phyloP scores from a whole-genome alignment of 2,329 filamentous ascomycete genomes.

The Botryotinia calthae region DNA sequence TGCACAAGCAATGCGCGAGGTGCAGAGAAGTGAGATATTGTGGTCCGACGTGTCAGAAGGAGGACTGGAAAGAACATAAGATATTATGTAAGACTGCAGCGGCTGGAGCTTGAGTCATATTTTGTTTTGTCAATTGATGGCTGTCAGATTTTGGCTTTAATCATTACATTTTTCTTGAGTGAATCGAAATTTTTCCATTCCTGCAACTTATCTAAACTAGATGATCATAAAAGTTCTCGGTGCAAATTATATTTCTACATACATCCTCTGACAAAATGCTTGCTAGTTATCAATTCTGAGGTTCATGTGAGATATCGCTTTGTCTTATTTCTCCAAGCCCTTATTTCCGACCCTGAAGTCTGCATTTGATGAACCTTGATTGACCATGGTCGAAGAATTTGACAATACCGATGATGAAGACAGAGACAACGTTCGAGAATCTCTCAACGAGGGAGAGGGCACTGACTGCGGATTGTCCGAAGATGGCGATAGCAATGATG shows the following conservation, averaged over 20 bases:
- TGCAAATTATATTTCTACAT: not conserved
- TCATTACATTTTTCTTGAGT: not conserved
- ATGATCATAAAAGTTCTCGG: not conserved
- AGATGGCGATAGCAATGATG: not conserved
- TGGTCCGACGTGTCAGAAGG: not conserved
- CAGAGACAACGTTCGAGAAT: not conserved
- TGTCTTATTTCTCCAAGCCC: not conserved
- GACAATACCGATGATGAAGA: not conserved
- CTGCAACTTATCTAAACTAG: not conserved
- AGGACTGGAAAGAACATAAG: slow-evolving; percentile 7
- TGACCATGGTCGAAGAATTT: not conserved
- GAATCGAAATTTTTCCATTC: not conserved
- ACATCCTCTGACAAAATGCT: not conserved
- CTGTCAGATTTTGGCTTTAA: not conserved
- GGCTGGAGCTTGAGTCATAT: not conserved
- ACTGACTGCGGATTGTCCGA: not conserved
- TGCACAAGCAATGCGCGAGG: not conserved
- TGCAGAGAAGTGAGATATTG: not conserved
- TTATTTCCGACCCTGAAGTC: not conserved
- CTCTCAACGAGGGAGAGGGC: fast-evolving
- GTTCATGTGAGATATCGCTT: not conserved
- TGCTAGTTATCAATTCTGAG: not conserved
- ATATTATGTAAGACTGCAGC: not conserved
- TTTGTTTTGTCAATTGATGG: no score
- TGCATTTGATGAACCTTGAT: not conserved